Conservation (phyloP, 352 stramenopile genomes). For the Globisporangium splendens region DNA sequence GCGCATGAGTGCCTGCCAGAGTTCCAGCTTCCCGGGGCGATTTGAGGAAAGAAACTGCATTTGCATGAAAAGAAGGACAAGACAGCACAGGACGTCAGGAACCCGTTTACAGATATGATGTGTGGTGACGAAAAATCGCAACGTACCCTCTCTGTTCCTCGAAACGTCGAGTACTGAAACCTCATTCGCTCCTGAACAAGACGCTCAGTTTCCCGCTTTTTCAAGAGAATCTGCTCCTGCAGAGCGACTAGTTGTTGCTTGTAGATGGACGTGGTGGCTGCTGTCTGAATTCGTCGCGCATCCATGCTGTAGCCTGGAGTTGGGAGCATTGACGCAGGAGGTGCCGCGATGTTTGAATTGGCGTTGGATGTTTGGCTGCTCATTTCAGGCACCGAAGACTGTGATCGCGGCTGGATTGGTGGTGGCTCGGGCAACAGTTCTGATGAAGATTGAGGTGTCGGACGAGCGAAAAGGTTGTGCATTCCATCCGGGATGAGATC, state of each 20-base stretch:
- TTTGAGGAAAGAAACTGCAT: slow-evolving; percentile 46
- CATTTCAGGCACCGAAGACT: neutral
- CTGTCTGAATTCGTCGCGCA: slow-evolving; percentile 22
- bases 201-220: slow-evolving; percentile 61
- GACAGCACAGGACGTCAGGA: slow-evolving; percentile 1
- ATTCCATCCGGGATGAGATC: slow-evolving; percentile 60
- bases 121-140: neutral
- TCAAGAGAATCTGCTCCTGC: slow-evolving; percentile 63
- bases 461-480: slow-evolving; percentile 24
- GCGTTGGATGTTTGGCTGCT: neutral
- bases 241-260: slow-evolving; percentile 57
- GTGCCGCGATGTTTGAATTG: neutral
- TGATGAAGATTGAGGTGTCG: neutral
- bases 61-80: neutral
- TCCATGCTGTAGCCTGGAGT: slow-evolving; percentile 33
- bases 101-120: neutral
- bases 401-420: neutral
- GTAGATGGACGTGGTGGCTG: slow-evolving; percentile 56
- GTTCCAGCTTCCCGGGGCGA: slow-evolving; percentile 37
- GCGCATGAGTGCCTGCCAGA: slow-evolving; percentile 69
- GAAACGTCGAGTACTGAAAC: slow-evolving; percentile 57
- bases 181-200: slow-evolving; percentile 52
- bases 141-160: slow-evolving; percentile 51
- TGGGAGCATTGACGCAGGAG: neutral
- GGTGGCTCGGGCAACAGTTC: neutral